phyloP scores from a whole-genome alignment of 139 green algal species.

The Spirogloea muscicola region DNA sequence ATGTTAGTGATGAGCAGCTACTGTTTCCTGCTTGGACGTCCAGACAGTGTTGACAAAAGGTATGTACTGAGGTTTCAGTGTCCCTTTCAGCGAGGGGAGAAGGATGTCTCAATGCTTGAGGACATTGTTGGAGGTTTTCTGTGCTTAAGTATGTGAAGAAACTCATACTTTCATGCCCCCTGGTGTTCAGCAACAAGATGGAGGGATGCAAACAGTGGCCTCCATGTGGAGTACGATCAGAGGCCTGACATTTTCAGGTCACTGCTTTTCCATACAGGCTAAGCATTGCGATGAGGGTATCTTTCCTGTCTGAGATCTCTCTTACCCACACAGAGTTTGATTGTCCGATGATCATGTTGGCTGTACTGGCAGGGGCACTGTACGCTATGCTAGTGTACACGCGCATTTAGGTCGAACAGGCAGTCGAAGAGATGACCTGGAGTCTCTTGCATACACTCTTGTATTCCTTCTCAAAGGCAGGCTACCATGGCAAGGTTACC shows the following conservation, averaged over 20 bases:
- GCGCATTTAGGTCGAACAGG: slow-evolving; percentile 93
- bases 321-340: no score
- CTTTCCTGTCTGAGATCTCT: no score
- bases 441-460: slow-evolving; percentile 97
- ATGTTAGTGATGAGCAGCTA: neutral
- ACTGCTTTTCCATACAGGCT: no score
- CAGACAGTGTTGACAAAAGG: neutral
- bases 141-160: neutral
- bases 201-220: slow-evolving; percentile 76
- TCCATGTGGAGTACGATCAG: slow-evolving; percentile 98
- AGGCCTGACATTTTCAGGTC: slow-evolving; percentile 90
- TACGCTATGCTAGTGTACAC: slow-evolving; percentile 95
- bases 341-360: no score
- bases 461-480: slow-evolving; percentile 91
- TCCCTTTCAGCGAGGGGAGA: no score
- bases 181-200: slow-evolving; percentile 69
- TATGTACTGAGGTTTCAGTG: no score
- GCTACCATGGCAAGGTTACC: slow-evolving; percentile 89
- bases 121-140: neutral
- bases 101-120: no score
- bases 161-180: neutral
- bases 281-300: no score
- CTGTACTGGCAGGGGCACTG: slow-evolving; percentile 66
- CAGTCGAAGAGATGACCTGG: slow-evolving; percentile 89
- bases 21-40: neutral